A percentile compares a stretch with the other conserved stretches of the same genome.
phyloP scores from a whole-genome alignment of 2,329 filamentous ascomycete species.

The Trematosphaeria pertusa region DNA sequence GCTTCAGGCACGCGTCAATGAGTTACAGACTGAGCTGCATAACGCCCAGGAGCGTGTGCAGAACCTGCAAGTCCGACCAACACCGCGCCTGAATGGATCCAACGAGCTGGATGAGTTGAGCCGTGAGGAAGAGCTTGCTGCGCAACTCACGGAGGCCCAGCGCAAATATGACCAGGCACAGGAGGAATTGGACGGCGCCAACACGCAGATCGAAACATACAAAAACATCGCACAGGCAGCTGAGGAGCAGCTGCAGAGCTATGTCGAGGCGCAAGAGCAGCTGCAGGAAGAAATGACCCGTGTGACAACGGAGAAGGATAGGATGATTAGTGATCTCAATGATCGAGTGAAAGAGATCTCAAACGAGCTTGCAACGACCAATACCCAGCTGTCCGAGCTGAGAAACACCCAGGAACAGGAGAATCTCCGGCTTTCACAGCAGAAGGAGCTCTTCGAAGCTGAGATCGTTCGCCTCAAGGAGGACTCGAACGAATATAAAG shows the following conservation, averaged over 20 bases:
- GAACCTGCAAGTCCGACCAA: slow-evolving; percentile 80
- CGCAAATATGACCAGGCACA: slow-evolving; percentile 83
- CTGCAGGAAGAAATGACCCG: slow-evolving; percentile 79
- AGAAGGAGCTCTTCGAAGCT: slow-evolving; percentile 78
- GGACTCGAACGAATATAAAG: slow-evolving; percentile 78
- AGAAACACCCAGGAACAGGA: slow-evolving; percentile 81
- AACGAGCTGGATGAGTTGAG: slow-evolving; percentile 62
- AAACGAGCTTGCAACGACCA: slow-evolving; percentile 79
- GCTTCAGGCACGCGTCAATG: slow-evolving; percentile 85
- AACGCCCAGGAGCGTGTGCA: slow-evolving; percentile 88
- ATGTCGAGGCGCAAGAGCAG: slow-evolving; percentile 77
- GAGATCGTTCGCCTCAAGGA: slow-evolving; percentile 84
- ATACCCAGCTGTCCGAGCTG: slow-evolving; percentile 79
- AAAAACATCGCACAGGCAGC: slow-evolving; percentile 84
- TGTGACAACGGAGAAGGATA: slow-evolving; percentile 77
- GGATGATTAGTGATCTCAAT: slow-evolving; percentile 79
- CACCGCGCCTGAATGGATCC: slow-evolving; percentile 61
- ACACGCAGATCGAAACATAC: slow-evolving; percentile 84
- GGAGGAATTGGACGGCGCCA: slow-evolving; percentile 80
- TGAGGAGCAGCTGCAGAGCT: slow-evolving; percentile 83
- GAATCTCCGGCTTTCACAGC: slow-evolving; percentile 75
- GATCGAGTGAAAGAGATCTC: slow-evolving; percentile 85
- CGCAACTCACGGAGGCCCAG: slow-evolving; percentile 85
- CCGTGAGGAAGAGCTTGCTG: slow-evolving; percentile 78
- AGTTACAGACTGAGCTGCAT: slow-evolving; percentile 85